A percentile compares a stretch with the other conserved stretches of the same genome.
Conservation (phyloP, 768 basidiomycete species). For the Suillus subaureus region DNA sequence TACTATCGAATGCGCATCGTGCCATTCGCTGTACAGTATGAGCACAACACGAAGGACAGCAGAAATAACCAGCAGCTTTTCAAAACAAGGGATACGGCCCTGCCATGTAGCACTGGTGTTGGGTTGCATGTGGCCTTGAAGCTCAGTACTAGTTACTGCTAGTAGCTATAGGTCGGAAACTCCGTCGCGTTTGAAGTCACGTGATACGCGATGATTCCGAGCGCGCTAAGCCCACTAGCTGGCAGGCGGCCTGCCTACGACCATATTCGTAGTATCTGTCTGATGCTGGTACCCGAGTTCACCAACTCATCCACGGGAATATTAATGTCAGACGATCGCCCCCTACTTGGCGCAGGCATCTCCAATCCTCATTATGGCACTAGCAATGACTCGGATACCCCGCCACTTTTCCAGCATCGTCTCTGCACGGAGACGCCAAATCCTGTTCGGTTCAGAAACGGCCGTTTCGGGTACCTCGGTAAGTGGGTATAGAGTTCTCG, state of each 20-base stretch:
- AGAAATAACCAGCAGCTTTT: conserved; percentile 54
- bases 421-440: too few relatives aligned
- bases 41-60: conserved; percentile 64
- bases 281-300: background rate
- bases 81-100: conserved; percentile 41
- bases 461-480: too few relatives aligned
- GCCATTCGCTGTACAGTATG: conserved; percentile 88
- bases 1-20: conserved; percentile 77
- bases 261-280: too few relatives aligned
- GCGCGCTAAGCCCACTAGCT: too few relatives aligned
- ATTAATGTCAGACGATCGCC: background rate
- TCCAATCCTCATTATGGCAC: background rate
- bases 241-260: too few relatives aligned
- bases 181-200: too few relatives aligned
- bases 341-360: background rate
- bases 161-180: too few relatives aligned
- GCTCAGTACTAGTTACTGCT: background rate
- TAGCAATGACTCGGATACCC: background rate
- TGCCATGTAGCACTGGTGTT: conserved; percentile 13
- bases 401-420: background rate
- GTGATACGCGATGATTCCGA: too few relatives aligned
- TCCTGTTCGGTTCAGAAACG: too few relatives aligned
- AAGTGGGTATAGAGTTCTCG: too few relatives aligned
- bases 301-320: background rate
- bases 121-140: background rate